Base-by-base conservation (phyloP, 2,329 filamentous ascomycete species). In the Ophiocordyceps australis region DNA sequence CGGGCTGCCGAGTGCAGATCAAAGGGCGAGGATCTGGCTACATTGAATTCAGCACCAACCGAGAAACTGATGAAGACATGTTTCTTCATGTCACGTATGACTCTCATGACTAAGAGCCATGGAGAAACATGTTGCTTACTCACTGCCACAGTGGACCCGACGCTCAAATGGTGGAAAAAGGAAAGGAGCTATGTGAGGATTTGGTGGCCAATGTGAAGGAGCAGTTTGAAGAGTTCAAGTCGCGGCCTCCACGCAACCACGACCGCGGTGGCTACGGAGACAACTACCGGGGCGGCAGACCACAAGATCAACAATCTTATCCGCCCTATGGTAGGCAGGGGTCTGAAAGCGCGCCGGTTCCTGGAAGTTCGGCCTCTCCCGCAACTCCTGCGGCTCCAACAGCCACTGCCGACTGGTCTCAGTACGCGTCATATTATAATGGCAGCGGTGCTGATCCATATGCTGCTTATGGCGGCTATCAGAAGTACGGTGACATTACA, bases 1-100 rank as follows among this genome's bases (percentile, higher is more conserved):
- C 89, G 10, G 69, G 80, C 33, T 95, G 89, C 49, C 80, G 86
- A 39, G 89, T 98, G 15, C 89, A 98, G 50, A 98, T 98, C 56
- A 98, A 98, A 49, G 89, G 89, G 12, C 81, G 80, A 35, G 85
- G 85, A 20, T 95, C 85, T 27, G 89, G 89, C 10, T 98, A 92
- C 46, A 74, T 92, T 43, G 89, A 98, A 48, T 72, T 76, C 24
- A 71, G 76, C 17, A 91, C 83, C n/a, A 79, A 80, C 35, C 68
- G 62, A 22, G 89, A 98, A 52, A 92, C 82, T 36, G 86, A 98
- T 24, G 86, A 95, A 46, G 71, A 82, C 3, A 95, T 98, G 83
- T 95, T 83, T 45, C 64, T 98, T 23, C 85, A 95, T 49, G 85
- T 95, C 36, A 80, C 89, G 78, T 91, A 64, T 48, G 78, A 64